Conservation (phyloP, 2,329 filamentous ascomycete species). For the Talaromyces rugulosus region DNA sequence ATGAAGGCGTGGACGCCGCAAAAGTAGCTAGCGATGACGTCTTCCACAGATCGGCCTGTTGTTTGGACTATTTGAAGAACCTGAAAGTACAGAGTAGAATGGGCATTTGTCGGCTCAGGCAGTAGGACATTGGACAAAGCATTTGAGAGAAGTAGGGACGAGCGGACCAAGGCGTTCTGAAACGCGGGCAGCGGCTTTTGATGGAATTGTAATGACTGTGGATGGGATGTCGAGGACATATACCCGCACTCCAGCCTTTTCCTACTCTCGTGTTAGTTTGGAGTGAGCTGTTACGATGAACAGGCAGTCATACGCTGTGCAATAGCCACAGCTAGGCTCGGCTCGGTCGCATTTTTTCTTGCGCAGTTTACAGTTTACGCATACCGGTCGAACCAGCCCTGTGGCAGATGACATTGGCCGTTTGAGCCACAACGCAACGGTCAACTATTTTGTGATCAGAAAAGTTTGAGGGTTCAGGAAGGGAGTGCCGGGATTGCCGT, state of each 20-base stretch:
- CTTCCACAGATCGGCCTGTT: slow-evolving; percentile 19
- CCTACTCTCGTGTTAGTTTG: neutral
- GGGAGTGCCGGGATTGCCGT: no score
- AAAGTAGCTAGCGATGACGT: slow-evolving; percentile 27
- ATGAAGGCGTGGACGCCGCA: slow-evolving; percentile 23
- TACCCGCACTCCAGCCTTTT: slow-evolving; percentile 5
- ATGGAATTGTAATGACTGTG: neutral
- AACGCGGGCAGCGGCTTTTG: neutral
- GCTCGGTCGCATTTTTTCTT: slow-evolving; percentile 12
- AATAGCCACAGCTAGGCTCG: slow-evolving; percentile 8
- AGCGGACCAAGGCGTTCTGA: neutral
- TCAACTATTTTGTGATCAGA: neutral
- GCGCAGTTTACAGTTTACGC: slow-evolving; percentile 8
- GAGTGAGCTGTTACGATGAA: neutral
- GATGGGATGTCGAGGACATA: neutral
- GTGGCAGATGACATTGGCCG: neutral
- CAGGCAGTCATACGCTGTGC: slow-evolving; percentile 3
- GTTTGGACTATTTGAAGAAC: slow-evolving; percentile 9
- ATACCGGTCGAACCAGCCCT: neutral
- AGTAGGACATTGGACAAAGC: neutral
- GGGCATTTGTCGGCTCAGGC: neutral
- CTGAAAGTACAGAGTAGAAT: slow-evolving; percentile 1
- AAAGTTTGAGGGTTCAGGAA: no score
- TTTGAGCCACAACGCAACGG: neutral
- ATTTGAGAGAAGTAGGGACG: neutral